Base-by-base conservation (phyloP, 441 rosid species). In the Melastoma candidum region DNA sequence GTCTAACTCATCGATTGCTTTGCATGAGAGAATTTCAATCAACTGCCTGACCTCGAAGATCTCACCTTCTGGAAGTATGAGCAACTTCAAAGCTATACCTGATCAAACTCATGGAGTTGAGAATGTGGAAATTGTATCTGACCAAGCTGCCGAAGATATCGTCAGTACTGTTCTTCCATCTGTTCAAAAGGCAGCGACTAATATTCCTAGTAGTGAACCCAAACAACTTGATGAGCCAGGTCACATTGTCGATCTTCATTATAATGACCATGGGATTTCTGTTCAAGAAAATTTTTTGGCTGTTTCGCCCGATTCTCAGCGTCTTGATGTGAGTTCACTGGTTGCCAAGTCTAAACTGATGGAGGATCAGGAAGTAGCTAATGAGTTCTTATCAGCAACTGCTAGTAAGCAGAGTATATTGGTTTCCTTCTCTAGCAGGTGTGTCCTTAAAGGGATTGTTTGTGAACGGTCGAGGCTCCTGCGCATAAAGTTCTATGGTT, bases 401-500 rank as follows among this genome's bases (percentile, higher is more conserved):
- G 97, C 85, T 63, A 75, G 94, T 12, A 76, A 85, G 72, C 98
- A 92, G 78, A 88, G 92, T 70, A 88, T 92, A 61, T 56, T 85
- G 59, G 95, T 92, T 51, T 88, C 95, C 12, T 85, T 92, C 70
- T 88, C 98, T 17, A 88, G 95, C 68, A 84, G 80, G 8, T 84
- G 87, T 63, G 89, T 84, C 55, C 68, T 70, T 53, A 92, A 85
- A 73, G 85, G 84, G 68, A 67, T 76, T 51, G 89, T 82, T 24
- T 88, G 98, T 46, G 98, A 92, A 74, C 89, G 94, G 3, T 81
- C 97, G 36, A 78, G 87, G 32, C 90, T 84, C 49, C 48, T 85
- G 56, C 87, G 98, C 58, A 85, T 92, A 59, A 92, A 88, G 72
- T 92, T 88, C 59, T 92, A 92, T 54, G 94, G 98, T 48, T 78